phyloP scores from a whole-genome alignment of 176 grass and related monocot genomes.

The Alloteropsis semialata region DNA sequence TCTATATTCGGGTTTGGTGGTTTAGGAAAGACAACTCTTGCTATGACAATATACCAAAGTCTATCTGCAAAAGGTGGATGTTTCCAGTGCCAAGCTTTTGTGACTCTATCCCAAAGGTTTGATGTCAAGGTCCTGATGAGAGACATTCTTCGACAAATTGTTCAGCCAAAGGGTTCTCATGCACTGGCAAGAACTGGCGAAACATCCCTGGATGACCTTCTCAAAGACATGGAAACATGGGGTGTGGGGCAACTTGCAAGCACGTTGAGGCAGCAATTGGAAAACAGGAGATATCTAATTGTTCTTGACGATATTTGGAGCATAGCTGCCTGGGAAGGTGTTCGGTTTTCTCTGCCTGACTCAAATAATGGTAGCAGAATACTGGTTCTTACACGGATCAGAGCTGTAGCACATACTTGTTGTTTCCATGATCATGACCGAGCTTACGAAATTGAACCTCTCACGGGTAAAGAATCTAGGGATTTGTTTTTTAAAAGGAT shows the following conservation, averaged over 20 bases:
- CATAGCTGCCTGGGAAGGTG: slow-evolving; percentile 29
- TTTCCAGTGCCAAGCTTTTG: slow-evolving; percentile 31
- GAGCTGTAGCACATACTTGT: slow-evolving; percentile 27
- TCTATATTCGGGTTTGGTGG: slow-evolving; percentile 40
- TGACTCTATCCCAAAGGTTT: slow-evolving; percentile 45
- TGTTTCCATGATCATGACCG: slow-evolving; percentile 35
- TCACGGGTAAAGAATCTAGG: slow-evolving; percentile 3
- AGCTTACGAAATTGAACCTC: slow-evolving; percentile 40
- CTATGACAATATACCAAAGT: slow-evolving; percentile 42
- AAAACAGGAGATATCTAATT: slow-evolving; percentile 36
- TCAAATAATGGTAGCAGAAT: slow-evolving; percentile 36
- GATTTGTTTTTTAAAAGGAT: slow-evolving; percentile 31
- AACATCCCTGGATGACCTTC: background rate
- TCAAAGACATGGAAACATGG: slow-evolving; percentile 37
- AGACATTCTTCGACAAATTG: slow-evolving; percentile 34
- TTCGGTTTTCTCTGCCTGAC: slow-evolving; percentile 31
- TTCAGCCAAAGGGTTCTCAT: too few relatives aligned
- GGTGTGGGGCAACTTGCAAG: slow-evolving; percentile 6
- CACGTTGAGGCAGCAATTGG: background rate
- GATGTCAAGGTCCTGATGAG: slow-evolving; percentile 24
- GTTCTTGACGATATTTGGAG: slow-evolving; percentile 51
- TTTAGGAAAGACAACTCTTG: slow-evolving; percentile 58
- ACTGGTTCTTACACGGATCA: slow-evolving; percentile 44
- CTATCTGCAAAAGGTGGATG: background rate
- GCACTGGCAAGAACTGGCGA: too few relatives aligned